Percentiles rank a stretch among this genome's conserved stretches.
These are phyloP conservation scores for Emericellopsis terricola DNA, from an alignment of 495 filamentous ascomycete genomes.

Conservation along the genomic window DNA sequence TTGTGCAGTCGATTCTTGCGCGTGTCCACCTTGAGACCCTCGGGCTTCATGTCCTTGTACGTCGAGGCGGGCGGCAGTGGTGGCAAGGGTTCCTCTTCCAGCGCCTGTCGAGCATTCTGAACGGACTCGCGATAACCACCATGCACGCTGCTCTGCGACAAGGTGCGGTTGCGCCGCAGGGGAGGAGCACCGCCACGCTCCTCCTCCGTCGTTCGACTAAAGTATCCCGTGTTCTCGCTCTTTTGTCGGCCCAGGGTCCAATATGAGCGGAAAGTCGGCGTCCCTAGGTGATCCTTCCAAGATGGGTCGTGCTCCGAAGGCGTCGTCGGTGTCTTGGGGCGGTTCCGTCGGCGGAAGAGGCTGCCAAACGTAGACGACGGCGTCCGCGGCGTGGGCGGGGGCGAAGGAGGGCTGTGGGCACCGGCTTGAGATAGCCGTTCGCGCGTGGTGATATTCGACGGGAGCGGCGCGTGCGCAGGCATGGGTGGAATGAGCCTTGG, in stretches of 20 bases:
- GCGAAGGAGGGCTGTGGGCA: too few relatives aligned
- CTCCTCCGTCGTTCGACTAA: too few relatives aligned
- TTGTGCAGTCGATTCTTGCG: not conserved
- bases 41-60: not conserved
- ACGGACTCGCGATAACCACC: conserved; percentile 1
- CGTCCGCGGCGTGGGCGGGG: not conserved
- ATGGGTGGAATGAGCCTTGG: too few relatives aligned
- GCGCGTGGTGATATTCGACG: not conserved
- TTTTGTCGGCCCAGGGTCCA: too few relatives aligned
- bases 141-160: too few relatives aligned
- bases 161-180: too few relatives aligned
- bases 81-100: not conserved
- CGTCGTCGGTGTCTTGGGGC: not conserved
- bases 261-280: too few relatives aligned
- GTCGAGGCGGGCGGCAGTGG: not conserved
- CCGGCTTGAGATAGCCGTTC: not conserved
- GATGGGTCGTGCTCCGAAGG: not conserved
- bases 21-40: not conserved
- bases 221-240: too few relatives aligned
- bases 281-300: too few relatives aligned
- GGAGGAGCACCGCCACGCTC: too few relatives aligned
- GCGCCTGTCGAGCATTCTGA: not conserved
- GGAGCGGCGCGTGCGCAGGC: too few relatives aligned
- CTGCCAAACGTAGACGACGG: not conserved
- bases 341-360: conserved; percentile 2